Evolutionary conservation across 345 rosid genomes (phyloP).

Genomic region (Boechera retrofracta): DNA sequence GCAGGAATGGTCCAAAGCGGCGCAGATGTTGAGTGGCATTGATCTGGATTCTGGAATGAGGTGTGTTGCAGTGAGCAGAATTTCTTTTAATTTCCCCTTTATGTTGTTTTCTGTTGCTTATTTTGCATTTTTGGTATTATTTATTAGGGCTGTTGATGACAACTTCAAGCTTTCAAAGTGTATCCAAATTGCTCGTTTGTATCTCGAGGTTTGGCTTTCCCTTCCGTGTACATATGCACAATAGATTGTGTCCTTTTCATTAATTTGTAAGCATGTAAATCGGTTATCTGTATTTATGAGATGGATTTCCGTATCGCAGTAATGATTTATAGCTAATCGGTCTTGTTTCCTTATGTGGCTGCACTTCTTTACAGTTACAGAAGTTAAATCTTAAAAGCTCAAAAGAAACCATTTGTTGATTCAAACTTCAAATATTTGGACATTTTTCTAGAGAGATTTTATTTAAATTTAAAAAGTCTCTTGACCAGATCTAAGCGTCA

Average conservation of each 20-base stretch:
- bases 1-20: constrained; percentile 95
- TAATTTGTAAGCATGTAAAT: constrained; percentile 5
- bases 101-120: background rate
- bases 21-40: constrained; percentile 98
- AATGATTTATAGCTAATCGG: background rate
- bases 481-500: constrained; percentile 20
- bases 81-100: background rate
- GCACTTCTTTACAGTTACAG: constrained; percentile 1
- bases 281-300: background rate
- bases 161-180: constrained; percentile 88
- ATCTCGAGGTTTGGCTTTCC: constrained; percentile 77
- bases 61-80: constrained; percentile 47
- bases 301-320: background rate
- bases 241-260: constrained; percentile 19
- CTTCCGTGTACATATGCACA: constrained; percentile 1
- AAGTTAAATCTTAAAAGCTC: background rate
- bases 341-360: background rate
- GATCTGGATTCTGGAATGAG: constrained; percentile 97
- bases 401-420: constrained; percentile 8
- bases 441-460: background rate
- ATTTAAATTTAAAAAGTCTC: background rate
- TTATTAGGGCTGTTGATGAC: constrained; percentile 80
- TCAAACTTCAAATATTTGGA: background rate
- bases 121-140: constrained; percentile 35
- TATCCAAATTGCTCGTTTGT: constrained; percentile 94